Base-by-base conservation (phyloP, 768 basidiomycete genomes). In the Cytidiella melzeri region DNA sequence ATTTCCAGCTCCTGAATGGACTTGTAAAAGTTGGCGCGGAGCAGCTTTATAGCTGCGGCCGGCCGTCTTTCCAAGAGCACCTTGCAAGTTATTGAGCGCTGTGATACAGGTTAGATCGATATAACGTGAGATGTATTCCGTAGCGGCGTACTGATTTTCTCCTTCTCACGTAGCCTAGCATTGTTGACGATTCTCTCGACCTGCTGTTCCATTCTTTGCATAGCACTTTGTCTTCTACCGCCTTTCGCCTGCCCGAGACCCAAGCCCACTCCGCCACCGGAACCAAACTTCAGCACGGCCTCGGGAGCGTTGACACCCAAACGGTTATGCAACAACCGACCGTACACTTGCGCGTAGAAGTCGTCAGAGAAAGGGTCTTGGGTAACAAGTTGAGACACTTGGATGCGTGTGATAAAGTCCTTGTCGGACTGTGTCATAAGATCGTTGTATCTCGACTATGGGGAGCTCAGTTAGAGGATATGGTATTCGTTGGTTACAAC, bases 391-490 rank as follows among this genome's bases (percentile, higher is more conserved):
- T 98, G 96, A 1, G 95, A 97, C 27, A 99, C 91, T 66, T 99
- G 96, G 55, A 99, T 98, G 21, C 96, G 84, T 28, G 96, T 98
- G 69, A 99, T 98, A 64, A 98, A 99, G 63, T 98, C 96, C 70
- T 98, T 98, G 74, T 99, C 96, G 10, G 90, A 93, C 68, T 93
- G 92, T 3, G 92, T 92, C 92, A 95, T 95, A 30, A 94, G 75
- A 64, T 93, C 91, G 57, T 95, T 95, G 62, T 93, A 93, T 52
- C 89, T 83, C 52, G 92, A 81, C 92, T 92, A 45, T 7, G 49
- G 30, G 55, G 18, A 18, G 23, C 21, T 28, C 21, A 46, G 13
- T 4, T 3, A 26, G 12, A 39, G 50, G 3, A 28, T 19, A 6
- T 62, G 6, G 57, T 46, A 34, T 15, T 21, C 30, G 5, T 20